These are phyloP conservation scores for Mantamonas sphyraenae DNA, from an alignment of 78 protist species.

Conservation along the genomic window DNA sequence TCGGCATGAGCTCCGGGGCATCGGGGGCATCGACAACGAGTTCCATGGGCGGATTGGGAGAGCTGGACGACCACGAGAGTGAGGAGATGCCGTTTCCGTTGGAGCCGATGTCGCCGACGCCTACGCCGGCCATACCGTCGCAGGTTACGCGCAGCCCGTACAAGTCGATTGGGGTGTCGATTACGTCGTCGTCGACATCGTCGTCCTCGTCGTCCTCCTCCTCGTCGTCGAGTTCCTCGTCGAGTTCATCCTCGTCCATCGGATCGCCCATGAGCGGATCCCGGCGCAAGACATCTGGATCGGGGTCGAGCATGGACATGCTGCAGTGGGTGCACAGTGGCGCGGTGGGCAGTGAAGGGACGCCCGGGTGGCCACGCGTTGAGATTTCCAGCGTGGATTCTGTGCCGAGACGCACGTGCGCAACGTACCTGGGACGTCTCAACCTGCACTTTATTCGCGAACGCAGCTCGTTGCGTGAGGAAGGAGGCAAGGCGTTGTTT, in stretches of 20 bases:
- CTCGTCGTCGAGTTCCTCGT: not conserved
- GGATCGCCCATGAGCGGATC: not conserved
- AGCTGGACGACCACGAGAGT: no score
- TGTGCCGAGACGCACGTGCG: conserved; percentile 25
- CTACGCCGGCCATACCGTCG: no score
- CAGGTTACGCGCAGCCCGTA: no score
- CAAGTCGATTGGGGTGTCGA: no score
- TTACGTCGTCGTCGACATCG: no score
- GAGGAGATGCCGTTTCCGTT: no score
- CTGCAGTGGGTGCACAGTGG: not conserved
- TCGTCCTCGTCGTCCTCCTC: no score
- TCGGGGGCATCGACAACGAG: no score
- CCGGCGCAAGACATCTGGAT: not conserved
- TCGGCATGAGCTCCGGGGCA: no score
- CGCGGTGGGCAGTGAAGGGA: not conserved
- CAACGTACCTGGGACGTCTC: conserved; percentile 44
- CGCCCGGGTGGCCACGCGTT: no score
- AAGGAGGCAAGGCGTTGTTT: conserved; percentile 56
- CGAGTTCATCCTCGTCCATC: not conserved
- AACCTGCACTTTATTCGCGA: conserved; percentile 51
- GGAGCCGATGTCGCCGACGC: no score
- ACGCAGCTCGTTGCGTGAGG: conserved; percentile 36
- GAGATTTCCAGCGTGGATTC: conserved; percentile 14
- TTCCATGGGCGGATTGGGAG: no score
- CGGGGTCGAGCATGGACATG: not conserved